Evolutionary conservation across 2,329 filamentous ascomycete genomes (phyloP).

Genomic region (Ophiosphaerella korrae): DNA sequence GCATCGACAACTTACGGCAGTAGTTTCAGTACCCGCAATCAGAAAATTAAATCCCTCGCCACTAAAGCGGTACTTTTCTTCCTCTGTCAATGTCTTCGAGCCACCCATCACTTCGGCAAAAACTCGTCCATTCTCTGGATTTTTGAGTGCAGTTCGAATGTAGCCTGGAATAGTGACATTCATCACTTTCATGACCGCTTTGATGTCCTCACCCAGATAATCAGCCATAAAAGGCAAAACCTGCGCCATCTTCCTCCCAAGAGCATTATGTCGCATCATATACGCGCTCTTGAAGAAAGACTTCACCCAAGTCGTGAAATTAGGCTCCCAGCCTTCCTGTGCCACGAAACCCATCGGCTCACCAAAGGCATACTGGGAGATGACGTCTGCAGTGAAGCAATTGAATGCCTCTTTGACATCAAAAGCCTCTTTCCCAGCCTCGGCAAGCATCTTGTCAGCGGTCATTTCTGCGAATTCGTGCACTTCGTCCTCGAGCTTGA

Average conservation of each 20-base stretch:
- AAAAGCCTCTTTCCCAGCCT: conserved; percentile 25
- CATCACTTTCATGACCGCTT: conserved; percentile 31
- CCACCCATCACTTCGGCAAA: conserved; percentile 29
- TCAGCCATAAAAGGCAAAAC: conserved; percentile 32
- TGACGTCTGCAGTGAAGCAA: conserved; percentile 34
- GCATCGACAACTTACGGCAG: conserved; percentile 21
- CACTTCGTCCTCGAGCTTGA: conserved; percentile 31
- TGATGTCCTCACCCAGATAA: conserved; percentile 33
- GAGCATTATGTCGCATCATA: conserved; percentile 34
- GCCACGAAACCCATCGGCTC: conserved; percentile 35
- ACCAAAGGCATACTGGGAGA: conserved; percentile 33
- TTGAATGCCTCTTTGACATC: conserved; percentile 37
- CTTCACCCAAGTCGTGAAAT: conserved; percentile 33
- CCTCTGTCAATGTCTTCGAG: conserved; percentile 22
- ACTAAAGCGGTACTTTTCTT: conserved; percentile 29
- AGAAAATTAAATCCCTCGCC: conserved; percentile 35
- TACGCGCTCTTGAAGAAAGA: conserved; percentile 34
- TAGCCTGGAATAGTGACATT: conserved; percentile 32
- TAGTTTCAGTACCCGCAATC: conserved; percentile 32
- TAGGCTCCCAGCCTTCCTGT: conserved; percentile 34
- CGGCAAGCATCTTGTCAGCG: conserved; percentile 23
- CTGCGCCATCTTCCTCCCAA: conserved; percentile 29
- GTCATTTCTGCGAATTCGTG: conserved; percentile 23
- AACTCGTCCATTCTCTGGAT: conserved; percentile 31
- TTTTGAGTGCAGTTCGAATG: conserved; percentile 26